phyloP scores from a whole-genome alignment of 305 asterid species.

The Ruellia speciosa region DNA sequence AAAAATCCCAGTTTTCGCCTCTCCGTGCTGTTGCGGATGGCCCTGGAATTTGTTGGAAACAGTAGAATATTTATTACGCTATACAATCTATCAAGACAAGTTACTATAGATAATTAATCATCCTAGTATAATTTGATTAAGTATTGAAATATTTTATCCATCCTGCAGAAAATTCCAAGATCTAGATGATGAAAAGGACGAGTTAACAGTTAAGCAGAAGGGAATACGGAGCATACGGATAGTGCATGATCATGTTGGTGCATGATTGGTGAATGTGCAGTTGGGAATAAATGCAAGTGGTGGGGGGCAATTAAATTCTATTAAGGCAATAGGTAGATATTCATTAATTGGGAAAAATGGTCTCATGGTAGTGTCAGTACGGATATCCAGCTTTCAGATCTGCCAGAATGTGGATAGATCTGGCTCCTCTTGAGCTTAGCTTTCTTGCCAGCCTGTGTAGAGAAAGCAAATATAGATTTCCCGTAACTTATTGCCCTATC shows the following conservation, averaged over 20 bases:
- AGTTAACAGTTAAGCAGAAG: not conserved
- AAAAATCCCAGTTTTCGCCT: constrained; percentile 49
- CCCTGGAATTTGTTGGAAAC: constrained; percentile 18
- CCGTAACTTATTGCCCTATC: not conserved
- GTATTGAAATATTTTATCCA: too few species aligned
- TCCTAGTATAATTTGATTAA: not conserved
- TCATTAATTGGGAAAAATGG: constrained; percentile 37
- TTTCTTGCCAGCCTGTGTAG: constrained; percentile 30
- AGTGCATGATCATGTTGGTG: constrained; percentile 7
- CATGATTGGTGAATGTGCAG: constrained; percentile 17
- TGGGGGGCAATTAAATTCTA: constrained; percentile 22
- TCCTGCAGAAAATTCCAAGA: not conserved
- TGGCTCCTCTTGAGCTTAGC: constrained; percentile 21
- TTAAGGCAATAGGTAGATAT: constrained; percentile 12
- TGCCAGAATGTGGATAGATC: constrained; percentile 30
- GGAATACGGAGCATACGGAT: constrained; percentile 51
- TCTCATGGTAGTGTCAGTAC: constrained; percentile 22
- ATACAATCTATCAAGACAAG: too few species aligned
- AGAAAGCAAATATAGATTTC: not conserved
- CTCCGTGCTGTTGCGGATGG: constrained; percentile 40
- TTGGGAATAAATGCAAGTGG: constrained; percentile 34
- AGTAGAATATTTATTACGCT: not conserved
- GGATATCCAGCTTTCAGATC: constrained; percentile 28
- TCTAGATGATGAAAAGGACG: constrained; percentile 10
- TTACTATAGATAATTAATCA: not conserved